These are phyloP conservation scores for Tuber indicum DNA, from an alignment of 495 filamentous ascomycete species.

Conservation along the genomic window DNA sequence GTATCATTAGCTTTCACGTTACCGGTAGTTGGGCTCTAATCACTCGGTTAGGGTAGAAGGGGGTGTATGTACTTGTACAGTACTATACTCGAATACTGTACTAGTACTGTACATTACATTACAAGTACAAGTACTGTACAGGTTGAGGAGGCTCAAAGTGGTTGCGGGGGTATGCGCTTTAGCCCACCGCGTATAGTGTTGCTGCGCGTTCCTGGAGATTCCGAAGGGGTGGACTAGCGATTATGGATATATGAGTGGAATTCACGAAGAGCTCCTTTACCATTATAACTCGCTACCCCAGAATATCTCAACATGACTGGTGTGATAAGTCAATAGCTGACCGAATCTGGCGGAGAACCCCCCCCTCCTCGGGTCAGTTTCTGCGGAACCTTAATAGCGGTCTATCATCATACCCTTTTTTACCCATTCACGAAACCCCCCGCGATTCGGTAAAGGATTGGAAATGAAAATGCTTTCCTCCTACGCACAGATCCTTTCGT, in stretches of 20 bases:
- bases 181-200: not conserved
- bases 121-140: not conserved
- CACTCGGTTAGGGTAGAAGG: not conserved
- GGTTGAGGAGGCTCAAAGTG: not conserved
- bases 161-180: not conserved
- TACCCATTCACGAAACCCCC: too few relatives aligned
- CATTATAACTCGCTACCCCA: too few relatives aligned
- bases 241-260: not conserved
- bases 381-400: too few relatives aligned
- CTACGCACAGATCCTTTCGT: too few relatives aligned
- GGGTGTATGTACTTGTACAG: too few relatives aligned
- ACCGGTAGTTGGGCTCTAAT: not conserved
- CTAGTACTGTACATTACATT: not conserved
- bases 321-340: too few relatives aligned
- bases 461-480: too few relatives aligned
- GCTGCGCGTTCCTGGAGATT: not conserved
- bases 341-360: too few relatives aligned
- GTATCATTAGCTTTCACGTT: not conserved
- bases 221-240: not conserved
- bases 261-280: not conserved
- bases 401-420: too few relatives aligned
- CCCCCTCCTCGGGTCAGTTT: too few relatives aligned
- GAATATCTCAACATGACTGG: too few relatives aligned
- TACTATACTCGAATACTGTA: not conserved
- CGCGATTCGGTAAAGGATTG: too few relatives aligned